Evolutionary conservation across 31 red algal species (phyloP).

Genomic region (Asparagopsis taxiformis): DNA sequence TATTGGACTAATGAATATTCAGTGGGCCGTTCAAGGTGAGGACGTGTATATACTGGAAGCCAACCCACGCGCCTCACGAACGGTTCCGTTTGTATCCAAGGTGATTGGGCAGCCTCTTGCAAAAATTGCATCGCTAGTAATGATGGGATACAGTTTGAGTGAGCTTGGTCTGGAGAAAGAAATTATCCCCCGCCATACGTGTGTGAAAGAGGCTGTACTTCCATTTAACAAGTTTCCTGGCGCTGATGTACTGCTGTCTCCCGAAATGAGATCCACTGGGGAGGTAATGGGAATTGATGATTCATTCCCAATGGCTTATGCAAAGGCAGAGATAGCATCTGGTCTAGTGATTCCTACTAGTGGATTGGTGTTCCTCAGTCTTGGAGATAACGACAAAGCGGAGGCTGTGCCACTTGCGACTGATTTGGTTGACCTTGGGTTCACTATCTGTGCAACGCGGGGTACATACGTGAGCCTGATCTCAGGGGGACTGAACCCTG

Average conservation of each 20-base stretch:
- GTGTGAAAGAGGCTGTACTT: constrained; percentile 97
- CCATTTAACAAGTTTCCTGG: constrained; percentile 98
- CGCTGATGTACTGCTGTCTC: constrained; percentile 92
- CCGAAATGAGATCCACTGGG: constrained; percentile 98
- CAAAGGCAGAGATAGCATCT: constrained; percentile 94
- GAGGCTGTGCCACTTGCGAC: constrained; percentile 69
- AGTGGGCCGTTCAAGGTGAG: constrained; percentile 98
- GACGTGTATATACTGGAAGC: constrained; percentile 98
- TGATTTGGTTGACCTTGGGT: constrained; percentile 94
- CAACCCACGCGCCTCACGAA: constrained; percentile 97
- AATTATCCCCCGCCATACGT: constrained; percentile 89
- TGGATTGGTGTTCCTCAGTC: constrained; percentile 84
- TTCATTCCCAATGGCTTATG: constrained; percentile 91
- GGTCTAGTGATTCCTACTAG: constrained; percentile 85
- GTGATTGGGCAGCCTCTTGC: constrained; percentile 95
- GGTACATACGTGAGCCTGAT: constrained; percentile 86
- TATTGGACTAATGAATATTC: constrained; percentile 97
- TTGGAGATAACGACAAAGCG: constrained; percentile 83
- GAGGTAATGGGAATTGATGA: constrained; percentile 99
- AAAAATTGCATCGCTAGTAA: constrained; percentile 90
- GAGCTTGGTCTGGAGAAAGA: constrained; percentile 88
- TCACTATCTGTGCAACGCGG: constrained; percentile 81
- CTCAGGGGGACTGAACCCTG: constrained; percentile 73
- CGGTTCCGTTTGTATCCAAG: constrained; percentile 98
- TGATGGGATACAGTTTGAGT: constrained; percentile 82